These are phyloP conservation scores for Eruca vesicaria DNA, from an alignment of 441 rosid genomes.

Conservation along the genomic window DNA sequence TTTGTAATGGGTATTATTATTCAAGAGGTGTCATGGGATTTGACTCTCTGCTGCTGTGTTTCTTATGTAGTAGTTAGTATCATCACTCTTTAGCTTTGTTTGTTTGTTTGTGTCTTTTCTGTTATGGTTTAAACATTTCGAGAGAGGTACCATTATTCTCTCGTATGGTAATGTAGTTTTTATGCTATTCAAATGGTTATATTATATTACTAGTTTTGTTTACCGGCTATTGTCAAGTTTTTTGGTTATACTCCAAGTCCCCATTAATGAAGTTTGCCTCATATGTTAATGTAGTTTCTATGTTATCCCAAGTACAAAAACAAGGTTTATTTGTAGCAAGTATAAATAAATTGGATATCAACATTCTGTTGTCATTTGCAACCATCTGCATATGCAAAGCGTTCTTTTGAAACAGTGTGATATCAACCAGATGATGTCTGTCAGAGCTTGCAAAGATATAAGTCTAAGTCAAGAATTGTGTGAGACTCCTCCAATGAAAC, in stretches of 20 bases:
- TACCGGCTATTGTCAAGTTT: neutral
- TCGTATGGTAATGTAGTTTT: constrained; percentile 22
- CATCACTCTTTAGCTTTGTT: neutral
- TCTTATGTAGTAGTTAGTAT: constrained; percentile 20
- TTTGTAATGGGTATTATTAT: constrained; percentile 34
- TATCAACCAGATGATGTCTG: constrained; percentile 56
- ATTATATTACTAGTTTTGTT: neutral
- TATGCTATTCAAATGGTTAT: constrained; percentile 22
- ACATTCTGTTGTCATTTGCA: constrained; percentile 41
- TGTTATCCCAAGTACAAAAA: neutral
- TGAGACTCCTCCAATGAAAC: too few relatives aligned
- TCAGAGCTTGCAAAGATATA: constrained; percentile 45
- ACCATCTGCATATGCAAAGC: constrained; percentile 76
- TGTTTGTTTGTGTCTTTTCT: neutral
- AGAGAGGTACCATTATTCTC: constrained; percentile 22
- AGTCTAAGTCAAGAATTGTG: neutral
- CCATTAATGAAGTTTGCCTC: constrained; percentile 2
- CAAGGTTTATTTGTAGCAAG: neutral
- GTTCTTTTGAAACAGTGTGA: constrained; percentile 58
- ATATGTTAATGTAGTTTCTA: neutral
- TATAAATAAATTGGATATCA: neutral
- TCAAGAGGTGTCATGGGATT: constrained; percentile 3
- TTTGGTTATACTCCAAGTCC: neutral
- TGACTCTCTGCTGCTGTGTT: constrained; percentile 30
- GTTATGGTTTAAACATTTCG: constrained; percentile 13